phyloP scores from a whole-genome alignment of 1,284 basidiomycete species.

The Marasmius tenuissimus region DNA sequence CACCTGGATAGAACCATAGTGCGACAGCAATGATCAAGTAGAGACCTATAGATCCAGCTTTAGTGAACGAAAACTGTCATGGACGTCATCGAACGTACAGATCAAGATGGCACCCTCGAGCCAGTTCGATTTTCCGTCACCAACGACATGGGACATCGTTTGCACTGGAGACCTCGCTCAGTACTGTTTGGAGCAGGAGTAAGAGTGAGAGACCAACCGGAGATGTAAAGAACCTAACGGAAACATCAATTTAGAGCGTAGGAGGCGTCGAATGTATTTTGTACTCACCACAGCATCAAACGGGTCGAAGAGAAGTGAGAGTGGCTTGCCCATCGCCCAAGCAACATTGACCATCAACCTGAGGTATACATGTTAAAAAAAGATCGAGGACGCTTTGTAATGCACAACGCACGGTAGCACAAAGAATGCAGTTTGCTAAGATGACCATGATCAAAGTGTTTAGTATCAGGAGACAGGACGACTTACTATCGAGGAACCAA shows the following conservation, averaged over 20 bases:
- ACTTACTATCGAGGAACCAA: constrained; percentile 87
- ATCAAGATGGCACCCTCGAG: constrained; percentile 75
- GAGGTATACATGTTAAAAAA: not conserved
- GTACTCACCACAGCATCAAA: constrained; percentile 61
- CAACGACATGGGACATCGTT: constrained; percentile 80
- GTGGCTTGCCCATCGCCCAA: constrained; percentile 66
- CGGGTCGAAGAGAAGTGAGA: constrained; percentile 65
- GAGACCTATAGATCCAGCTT: constrained; percentile 22
- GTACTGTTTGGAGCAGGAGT: not conserved
- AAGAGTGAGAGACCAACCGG: constrained; percentile 19
- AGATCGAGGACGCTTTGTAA: not conserved
- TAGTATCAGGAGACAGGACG: not conserved
- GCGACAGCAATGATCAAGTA: constrained; percentile 39
- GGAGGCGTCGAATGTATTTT: not conserved
- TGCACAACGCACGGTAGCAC: constrained; percentile 61
- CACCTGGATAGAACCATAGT: constrained; percentile 43
- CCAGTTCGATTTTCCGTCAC: constrained; percentile 87
- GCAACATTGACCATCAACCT: constrained; percentile 65
- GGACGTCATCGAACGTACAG: constrained; percentile 37
- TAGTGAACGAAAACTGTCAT: not conserved
- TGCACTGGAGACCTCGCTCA: constrained; percentile 44
- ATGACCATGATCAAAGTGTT: constrained; percentile 1
- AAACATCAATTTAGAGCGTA: not conserved
- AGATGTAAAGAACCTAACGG: constrained; percentile 36
- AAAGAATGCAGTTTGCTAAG: constrained; percentile 84